Base-by-base conservation (phyloP, 1,139 yeast genomes). In the Oligophagozyma castellii region DNA sequence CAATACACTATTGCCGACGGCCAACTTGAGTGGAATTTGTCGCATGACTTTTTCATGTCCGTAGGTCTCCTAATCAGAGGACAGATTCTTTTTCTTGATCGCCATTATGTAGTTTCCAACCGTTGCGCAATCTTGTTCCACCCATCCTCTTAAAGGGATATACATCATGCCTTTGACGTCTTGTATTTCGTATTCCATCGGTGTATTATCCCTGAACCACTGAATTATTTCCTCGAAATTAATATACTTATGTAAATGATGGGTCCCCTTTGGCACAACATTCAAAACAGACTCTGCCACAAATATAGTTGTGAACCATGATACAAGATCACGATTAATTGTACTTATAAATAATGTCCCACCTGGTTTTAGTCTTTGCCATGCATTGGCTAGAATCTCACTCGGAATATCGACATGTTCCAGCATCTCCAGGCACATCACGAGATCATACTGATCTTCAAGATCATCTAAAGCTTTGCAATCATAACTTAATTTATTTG, bases 51-150 rank as follows among this genome's bases (percentile, higher is more conserved):
- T n/a, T n/a, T n/a, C n/a, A n/a, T n/a, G n/a, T n/a, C n/a, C n/a
- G n/a, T n/a, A n/a, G n/a, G n/a, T n/a, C n/a, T n/a, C n/a, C n/a
- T n/a, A n/a, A n/a, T n/a, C n/a, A n/a, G n/a, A n/a, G n/a, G n/a
- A n/a, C n/a, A n/a, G n/a, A n/a, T n/a, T n/a, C 14, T 42, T 20
- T 35, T 44, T 42, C 37, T 46, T 56, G 12, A 81, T 67, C 1
- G 95, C 96, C 79, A 84, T 72, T 48, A 84, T 70, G 53, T 84
- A 89, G 55, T 89, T 89, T 1, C 96, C 96, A 18, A 75, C 56
- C 31, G 65, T 57, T 2, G 75, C 62, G 33, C 60, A 59, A 4
- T 62, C 53, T 11, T 83, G 77, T 40, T 73, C 71, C 27, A 64
- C 64, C 98, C 98, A 89, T 1, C 95, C 96, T 29, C 59, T 63